Evolutionary conservation across 1,139 yeast species (phyloP), one percentile per base, ranked within the genome.

Genomic region (Yueomyces sp.): DNA sequence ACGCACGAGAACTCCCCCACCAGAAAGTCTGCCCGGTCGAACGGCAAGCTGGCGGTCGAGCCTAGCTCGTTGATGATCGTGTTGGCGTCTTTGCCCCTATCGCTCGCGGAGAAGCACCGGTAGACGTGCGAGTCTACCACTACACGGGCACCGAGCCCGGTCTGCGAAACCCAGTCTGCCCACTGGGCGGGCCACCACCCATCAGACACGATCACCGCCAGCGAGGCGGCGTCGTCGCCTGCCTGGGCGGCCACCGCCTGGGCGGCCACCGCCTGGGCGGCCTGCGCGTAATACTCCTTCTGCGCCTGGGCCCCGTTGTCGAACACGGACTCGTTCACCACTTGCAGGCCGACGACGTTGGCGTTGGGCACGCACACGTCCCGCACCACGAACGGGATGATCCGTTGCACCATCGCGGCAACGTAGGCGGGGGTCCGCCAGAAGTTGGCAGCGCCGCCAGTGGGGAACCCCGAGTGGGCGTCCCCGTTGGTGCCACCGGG

Each of bases 1-100:
- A 86, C 96, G 64, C 95, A 85, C 0, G 95, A 84, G 60, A 76
- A 91, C 60, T 91, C 98, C 9, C 97, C 97, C 26, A 87, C 77
- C 57, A 85, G 68, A 44, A 82, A 69, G 55, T 87, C 96, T 2
- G 78, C 84, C 19, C 75, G 73, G 30, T 68, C 64, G 37, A 68
- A 69, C 33, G 68, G 66, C 39, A 77, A 59, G 46, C 73, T 74
- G 4, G 79, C 67, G 40, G 79, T 74, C 1, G 59, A 50, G 5
- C 73, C 65, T 46, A 85, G 68, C 48, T 79, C 86, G 4, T 64
- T 45, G 31, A 79, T 76, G 47, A 85, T 78, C 47, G 77, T 73
- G 26, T 71, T 71, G 0, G 94, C 89, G 3, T 73, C 55, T 57
- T 82, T 82, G 5, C 54, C 52, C 62, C 76, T 79, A 62, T 89